These are phyloP conservation scores for Penicillium sp. DNA, from an alignment of 2,329 filamentous ascomycete genomes.

Conservation along the genomic window DNA sequence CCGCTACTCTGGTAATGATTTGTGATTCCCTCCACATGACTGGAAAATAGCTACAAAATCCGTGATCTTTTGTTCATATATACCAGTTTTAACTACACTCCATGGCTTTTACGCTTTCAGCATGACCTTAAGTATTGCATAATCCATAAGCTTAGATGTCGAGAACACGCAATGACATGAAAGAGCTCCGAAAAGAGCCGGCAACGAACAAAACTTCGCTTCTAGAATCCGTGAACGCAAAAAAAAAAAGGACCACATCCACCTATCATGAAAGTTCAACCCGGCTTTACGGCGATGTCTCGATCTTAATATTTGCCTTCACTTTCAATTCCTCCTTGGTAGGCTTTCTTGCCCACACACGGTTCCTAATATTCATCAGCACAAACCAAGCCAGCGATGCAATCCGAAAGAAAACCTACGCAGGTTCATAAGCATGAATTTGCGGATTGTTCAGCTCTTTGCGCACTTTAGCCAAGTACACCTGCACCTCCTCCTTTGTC, in stretches of 20 bases:
- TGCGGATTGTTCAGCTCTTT: conserved; percentile 1
- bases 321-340: not conserved
- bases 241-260: not conserved
- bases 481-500: conserved; percentile 22
- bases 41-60: not conserved
- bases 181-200: not conserved
- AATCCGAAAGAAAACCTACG: not conserved
- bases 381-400: not conserved
- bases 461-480: conserved; percentile 2
- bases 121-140: not conserved
- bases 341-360: conserved; percentile 9
- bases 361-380: not conserved
- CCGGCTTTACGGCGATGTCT: not conserved
- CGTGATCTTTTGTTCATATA: not conserved
- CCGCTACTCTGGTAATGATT: not conserved
- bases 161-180: not conserved
- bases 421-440: conserved; percentile 5
- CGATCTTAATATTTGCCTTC: not conserved
- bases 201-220: not conserved
- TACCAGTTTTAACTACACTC: not conserved
- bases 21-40: conserved; percentile 11
- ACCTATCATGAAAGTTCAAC: not conserved
- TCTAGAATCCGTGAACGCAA: not conserved
- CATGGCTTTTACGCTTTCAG: not conserved
- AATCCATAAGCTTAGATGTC: not conserved